A percentile compares a stretch with the other conserved stretches of the same genome.
Conservation (phyloP, 2,329 filamentous ascomycete species). For the Trichoderma sp. region DNA sequence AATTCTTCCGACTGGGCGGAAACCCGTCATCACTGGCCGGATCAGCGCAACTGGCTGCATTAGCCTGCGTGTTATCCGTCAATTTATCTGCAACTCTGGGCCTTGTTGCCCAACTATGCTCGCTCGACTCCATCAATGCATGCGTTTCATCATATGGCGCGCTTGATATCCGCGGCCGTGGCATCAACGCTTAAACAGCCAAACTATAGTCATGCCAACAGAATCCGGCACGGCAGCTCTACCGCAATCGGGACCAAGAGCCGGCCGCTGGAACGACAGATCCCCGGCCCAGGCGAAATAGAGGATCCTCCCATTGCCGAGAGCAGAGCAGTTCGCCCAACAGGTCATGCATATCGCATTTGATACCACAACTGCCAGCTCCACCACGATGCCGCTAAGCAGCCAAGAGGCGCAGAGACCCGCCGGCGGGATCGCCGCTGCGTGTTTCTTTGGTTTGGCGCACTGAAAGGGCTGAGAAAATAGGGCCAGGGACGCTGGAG, state of each 20-base stretch:
- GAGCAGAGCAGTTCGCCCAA: slow-evolving; percentile 1
- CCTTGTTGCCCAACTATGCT: background rate
- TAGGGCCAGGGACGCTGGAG: background rate
- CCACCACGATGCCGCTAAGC: background rate
- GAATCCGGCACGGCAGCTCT: slow-evolving; percentile 6
- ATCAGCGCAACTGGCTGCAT: background rate
- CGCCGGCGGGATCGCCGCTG: background rate
- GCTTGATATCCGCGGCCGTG: background rate
- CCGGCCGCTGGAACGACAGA: background rate
- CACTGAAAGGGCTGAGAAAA: background rate
- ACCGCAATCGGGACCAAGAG: slow-evolving; percentile 12
- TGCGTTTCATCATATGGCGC: background rate
- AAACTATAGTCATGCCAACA: background rate
- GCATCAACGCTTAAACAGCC: background rate
- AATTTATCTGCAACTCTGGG: background rate
- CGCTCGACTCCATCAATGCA: background rate
- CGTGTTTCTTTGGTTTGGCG: background rate
- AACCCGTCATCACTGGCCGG: background rate
- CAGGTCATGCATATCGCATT: background rate
- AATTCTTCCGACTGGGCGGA: background rate
- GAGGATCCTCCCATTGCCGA: background rate
- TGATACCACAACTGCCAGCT: background rate
- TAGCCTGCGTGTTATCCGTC: background rate
- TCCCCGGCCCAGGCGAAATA: background rate
- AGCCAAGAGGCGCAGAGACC: background rate